Base-by-base conservation (phyloP, 306 rosid genomes). In the Cyamopsis tetragonoloba region DNA sequence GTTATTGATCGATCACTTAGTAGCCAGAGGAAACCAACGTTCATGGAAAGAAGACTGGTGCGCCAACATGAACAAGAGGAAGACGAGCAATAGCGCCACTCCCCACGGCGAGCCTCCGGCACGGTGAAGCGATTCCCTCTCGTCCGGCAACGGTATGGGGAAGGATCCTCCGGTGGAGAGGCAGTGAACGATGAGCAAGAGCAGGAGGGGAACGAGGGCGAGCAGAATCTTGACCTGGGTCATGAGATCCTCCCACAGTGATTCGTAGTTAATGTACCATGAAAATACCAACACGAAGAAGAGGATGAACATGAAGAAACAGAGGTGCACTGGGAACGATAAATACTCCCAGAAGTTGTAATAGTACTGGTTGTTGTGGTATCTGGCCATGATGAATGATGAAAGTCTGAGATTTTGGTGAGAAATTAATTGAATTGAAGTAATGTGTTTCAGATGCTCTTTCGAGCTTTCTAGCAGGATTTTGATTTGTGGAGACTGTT, bases 91-190 rank as follows among this genome's bases (percentile, higher is more conserved):
- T 5, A 84, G 44, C 0, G 73, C 96, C 0, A 92, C 87, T 2
- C 98, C 98, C 96, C 96, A 92, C 0, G 98, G 98, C 1, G 98
- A 89, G 0, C 87, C 96, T 10, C 96, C 93, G 7, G 93, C 98
- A 4, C 91, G 76, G 34, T 89, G 96, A 23, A 92, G 79, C 12
- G 89, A 81, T 0, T 92, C 88, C 50, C 54, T 78, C 48, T 87
- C 89, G 3, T 84, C 82, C 0, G 93, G 88, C 23, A 78, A 72
- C 0, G 88, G 92, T 7, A 75, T 1, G 0, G 80, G 55, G 39
- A 73, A 67, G 0, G 89, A 53, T 2, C 69, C 15, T 4, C 81
- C 83, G 2, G 68, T 74, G 0, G 96, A 84, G 15, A 89, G 80
- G 80, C 85, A 82, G 69, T 84, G 89, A 37, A 89, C 77, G 12